Evolutionary conservation across 495 filamentous ascomycete genomes (phyloP), one percentile per base, ranked within the genome.

Genomic region (Daldinia bambusicola): DNA sequence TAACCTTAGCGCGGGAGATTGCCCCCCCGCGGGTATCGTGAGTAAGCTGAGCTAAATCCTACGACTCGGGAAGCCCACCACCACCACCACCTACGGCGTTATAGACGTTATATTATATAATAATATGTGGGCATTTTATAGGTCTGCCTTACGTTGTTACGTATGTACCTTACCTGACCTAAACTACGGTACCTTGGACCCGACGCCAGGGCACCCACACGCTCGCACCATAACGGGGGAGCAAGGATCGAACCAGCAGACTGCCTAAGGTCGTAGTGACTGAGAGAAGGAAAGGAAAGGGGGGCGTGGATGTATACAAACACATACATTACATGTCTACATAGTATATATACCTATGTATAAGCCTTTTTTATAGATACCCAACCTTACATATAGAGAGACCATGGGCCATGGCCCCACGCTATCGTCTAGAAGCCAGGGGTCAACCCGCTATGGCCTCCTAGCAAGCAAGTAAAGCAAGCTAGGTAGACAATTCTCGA

Each of bases 301-400:
- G 51, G 40, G 38, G 57, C 9, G 40, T 61, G 60, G 37, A 41
- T 60, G 55, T 59, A 40, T 20, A 50, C 37, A 16, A 18, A 48
- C 7, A 50, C 20, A n/a, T 36, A 52, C 14, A n/a, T 30, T 26
- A 26, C 3, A 26, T 26, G 26, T 3, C 26, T 26, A 26, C 26
- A 1, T 26, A 3, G 3, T 26, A 26, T 26, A 26, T 26, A 26
- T 1, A 3, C 26, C 26, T 26, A 26, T 26, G 3, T 26, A 26
- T 26, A 26, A 26, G 26, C 26, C 26, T 26, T 26, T 26, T 26
- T 3, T 26, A 26, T 26, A 26, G 26, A 26, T 26, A 26, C 26
- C 26, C 26, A 26, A 3, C 26, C 26, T 26, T 1, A 51, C 48
- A 1, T 30, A 51, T 9, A 30, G 13, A 8, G 7, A 36, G 9